Evolutionary conservation across 2,329 filamentous ascomycete species (phyloP).

Genomic region (Rutstroemia sp.): DNA sequence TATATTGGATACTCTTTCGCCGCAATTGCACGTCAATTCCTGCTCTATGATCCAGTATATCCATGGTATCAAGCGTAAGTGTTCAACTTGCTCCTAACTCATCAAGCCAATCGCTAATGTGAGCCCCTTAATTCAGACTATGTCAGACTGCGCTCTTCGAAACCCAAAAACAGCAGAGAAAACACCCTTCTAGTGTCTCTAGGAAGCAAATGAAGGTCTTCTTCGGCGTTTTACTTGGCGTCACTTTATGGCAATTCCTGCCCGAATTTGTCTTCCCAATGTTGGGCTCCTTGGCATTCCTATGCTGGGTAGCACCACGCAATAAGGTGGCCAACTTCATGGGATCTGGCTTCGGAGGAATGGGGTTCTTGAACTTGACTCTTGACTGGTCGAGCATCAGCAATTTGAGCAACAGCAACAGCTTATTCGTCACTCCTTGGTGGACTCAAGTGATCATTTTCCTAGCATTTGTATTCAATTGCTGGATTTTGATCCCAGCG

Average conservation of each 20-base stretch:
- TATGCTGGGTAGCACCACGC: conserved; percentile 55
- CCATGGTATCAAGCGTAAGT: conserved; percentile 35
- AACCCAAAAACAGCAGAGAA: conserved; percentile 45
- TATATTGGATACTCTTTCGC: conserved; percentile 53
- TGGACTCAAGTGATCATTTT: conserved; percentile 53
- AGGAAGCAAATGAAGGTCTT: conserved; percentile 50
- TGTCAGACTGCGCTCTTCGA: conserved; percentile 53
- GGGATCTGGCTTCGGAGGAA: conserved; percentile 52
- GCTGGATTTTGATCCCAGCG: conserved; percentile 50
- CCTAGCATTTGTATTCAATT: conserved; percentile 45
- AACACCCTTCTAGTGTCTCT: conserved; percentile 40
- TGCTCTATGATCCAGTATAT: conserved; percentile 51
- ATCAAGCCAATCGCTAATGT: not conserved
- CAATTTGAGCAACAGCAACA: conserved; percentile 35
- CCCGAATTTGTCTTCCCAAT: conserved; percentile 55
- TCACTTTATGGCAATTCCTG: conserved; percentile 54
- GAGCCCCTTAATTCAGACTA: conserved; percentile 20
- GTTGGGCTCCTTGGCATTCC: conserved; percentile 50
- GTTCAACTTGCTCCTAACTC: not conserved
- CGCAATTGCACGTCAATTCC: conserved; percentile 47
- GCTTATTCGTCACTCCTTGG: conserved; percentile 48
- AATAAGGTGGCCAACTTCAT: conserved; percentile 53
- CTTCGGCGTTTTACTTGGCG: conserved; percentile 43
- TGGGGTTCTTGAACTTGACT: conserved; percentile 53
- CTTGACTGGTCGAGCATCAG: conserved; percentile 55